These are phyloP conservation scores for Phialemonium atrogriseum DNA, from an alignment of 2,329 filamentous ascomycete species.

Conservation along the genomic window DNA sequence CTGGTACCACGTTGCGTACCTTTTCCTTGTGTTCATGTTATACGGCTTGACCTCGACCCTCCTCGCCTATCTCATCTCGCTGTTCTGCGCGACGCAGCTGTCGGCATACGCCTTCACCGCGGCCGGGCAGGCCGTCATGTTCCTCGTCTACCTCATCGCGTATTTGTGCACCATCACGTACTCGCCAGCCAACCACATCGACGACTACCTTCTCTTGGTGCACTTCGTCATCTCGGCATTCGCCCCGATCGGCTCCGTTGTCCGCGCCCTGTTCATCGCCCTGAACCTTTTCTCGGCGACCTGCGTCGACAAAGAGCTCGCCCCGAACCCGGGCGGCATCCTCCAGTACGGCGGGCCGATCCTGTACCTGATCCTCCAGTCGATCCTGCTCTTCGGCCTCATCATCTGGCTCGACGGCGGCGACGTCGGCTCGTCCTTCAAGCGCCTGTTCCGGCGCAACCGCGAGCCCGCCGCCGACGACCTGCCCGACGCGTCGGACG, in stretches of 20 bases:
- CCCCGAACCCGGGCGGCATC: slow-evolving; percentile 61
- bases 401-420: slow-evolving; percentile 78
- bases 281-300: slow-evolving; percentile 79
- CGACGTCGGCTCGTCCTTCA: slow-evolving; percentile 47
- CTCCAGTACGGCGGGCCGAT: slow-evolving; percentile 76
- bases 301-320: slow-evolving; percentile 57
- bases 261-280: slow-evolving; percentile 65
- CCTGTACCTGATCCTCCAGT: slow-evolving; percentile 71
- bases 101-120: slow-evolving; percentile 79
- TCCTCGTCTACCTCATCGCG: slow-evolving; percentile 63
- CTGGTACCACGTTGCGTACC: slow-evolving; percentile 73
- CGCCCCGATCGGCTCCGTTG: slow-evolving; percentile 68
- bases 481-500: slow-evolving; percentile 30
- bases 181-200: slow-evolving; percentile 59
- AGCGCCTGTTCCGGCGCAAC: slow-evolving; percentile 27
- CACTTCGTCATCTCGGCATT: slow-evolving; percentile 69
- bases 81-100: slow-evolving; percentile 71
- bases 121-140: slow-evolving; percentile 63
- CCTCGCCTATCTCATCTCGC: slow-evolving; percentile 71
- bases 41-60: slow-evolving; percentile 74
- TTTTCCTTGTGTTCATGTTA: slow-evolving; percentile 73
- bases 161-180: slow-evolving; percentile 70
- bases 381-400: slow-evolving; percentile 59
- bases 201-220: slow-evolving; percentile 56
- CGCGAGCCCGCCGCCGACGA: slow-evolving; percentile 16